Evolutionary conservation across 371 early-diverging fungal genomes (phyloP), one percentile per base, ranked within the genome.

Genomic region (Nematocida sp.): DNA sequence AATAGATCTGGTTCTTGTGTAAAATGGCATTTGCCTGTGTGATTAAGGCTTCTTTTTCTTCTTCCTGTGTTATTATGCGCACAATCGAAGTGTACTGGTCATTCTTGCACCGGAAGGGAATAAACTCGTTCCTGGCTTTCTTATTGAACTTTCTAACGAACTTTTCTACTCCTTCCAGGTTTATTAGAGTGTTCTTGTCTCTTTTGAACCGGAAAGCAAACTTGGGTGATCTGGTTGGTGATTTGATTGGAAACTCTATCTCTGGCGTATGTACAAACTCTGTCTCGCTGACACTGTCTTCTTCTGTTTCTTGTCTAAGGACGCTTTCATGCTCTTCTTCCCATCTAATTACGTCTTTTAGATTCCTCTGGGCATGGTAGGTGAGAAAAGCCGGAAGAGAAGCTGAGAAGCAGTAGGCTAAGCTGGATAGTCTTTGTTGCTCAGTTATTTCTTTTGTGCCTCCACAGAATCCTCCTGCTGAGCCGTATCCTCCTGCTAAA

Each of bases 341-440:
- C 74, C 74, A 70, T 23, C n/a, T 29, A 15, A 52, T 25, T 1
- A 70, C 74, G 21, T n/a, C 19, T 27, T 86, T 85, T 77, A 98
- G 83, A 2, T 89, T 91, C 78, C 91, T 91, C 7, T 89, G 82
- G 9, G 91, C 90, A 34, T 90, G 87, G 17, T 90, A 89, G 13
- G 95, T 87, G 11, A 99, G 84, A 85, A 93, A 90, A 21, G 93
- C 93, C 7, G 99, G 99, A 41, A 97, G 86, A 13, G 96, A 90
- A 3, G 99, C 99, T 31, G 96, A 95, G 84, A 92, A 99, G 66
- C 90, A 90, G 82, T 96, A 99, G 0, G 92, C 89, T 19, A 85
- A 84, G 7, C 94, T 92, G 7, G 91, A 90, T 4, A 99, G 86
- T 51, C 95, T 87, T 83, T 94, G 90, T 84, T 95, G 93, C 74